Evolutionary conservation across 805 yeast species (phyloP), one percentile per base, ranked within the genome.

Genomic region (Wickerhamiella galacta): DNA sequence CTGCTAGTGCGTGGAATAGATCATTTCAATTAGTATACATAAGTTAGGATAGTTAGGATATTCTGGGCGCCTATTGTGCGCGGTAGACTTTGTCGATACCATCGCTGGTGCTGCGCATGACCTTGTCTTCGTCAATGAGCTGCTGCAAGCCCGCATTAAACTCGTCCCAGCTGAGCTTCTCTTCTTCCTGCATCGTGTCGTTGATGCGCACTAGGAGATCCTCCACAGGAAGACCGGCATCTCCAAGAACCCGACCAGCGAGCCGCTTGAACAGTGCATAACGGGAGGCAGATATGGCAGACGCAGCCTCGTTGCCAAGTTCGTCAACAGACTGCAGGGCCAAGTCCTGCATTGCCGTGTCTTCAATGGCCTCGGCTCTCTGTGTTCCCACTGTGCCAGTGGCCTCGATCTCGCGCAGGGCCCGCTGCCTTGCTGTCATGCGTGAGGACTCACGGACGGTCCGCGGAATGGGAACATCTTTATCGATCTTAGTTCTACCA

Each of bases 361-460:
- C 18, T 9, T 9, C 14, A 15, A 10, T 5, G 12, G 14, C 7
- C 14, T 16, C 20, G 7, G 6, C n/a, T 11, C 17, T 6, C n/a
- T n/a, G n/a, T n/a, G n/a, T n/a, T n/a, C n/a, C n/a, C n/a, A n/a
- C n/a, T 6, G n/a, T 9, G 17, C n/a, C 7, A 6, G 12, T 18
- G 15, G 19, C 28, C 6, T 15, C 19, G 8, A 25, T 6, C 19
- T 24, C 17, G 15, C 21, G 30, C 23, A 37, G 10, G 9, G 41
- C 42, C 16, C 40, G 26, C 37, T 39, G 52, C 14, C 49, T 39
- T 16, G 51, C 46, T 10, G 50, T 49, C 3, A 47, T 36, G 3
- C 38, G 32, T 24, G 42, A 28, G 10, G 31, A 28, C 15, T 21
- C 18, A 11, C 12, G 14, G 12, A n/a, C 20, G 8, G 28, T 15